Evolutionary conservation across 108 stramenopile genomes (phyloP), one percentile per base, ranked within the genome.

Genomic region (Discostella stelligeroides): DNA sequence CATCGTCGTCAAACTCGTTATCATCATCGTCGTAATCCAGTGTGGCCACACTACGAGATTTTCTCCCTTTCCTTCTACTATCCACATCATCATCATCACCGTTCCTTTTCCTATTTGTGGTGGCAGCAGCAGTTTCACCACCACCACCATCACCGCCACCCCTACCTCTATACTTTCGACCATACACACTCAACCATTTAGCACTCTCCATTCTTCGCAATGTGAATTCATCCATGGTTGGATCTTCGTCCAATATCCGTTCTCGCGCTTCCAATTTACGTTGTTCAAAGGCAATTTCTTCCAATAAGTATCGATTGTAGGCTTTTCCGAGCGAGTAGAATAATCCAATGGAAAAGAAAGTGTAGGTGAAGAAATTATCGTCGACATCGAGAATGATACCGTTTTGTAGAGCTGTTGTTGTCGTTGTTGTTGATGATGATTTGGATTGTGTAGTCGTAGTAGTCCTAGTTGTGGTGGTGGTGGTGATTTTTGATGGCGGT

Each of bases 231-330:
- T 28, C 48, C 6, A 75, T 20, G 9, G 71, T 59, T 12, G 67
- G 73, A 69, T 69, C 79, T 62, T 68, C 72, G 23, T 62, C 67
- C 61, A 75, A 62, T 30, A 53, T 30, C 7, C 56, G 68, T 64
- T 79, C 77, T 1, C 70, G 58, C 13, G 70, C 59, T 51, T 79
- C 77, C 12, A 79, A 58, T 49, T 61, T 70, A 18, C 77, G 64
- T 47, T 71, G 64, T 62, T 79, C 77, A 24, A 79, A 79, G 17
- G 77, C 77, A 4, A 79, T 53, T 62, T 79, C 77, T 66, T 79
- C 77, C 41, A 79, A 60, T 43, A 79, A 65, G 51, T 71, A 79
- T 6, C 77, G 69, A 41, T 79, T 79, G 51, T 79, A 79, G 13
- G 77, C 77, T 34, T 71, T 79, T 3, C 77, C 77, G 17, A 79